Base-by-base conservation (phyloP, 768 basidiomycete genomes). In the Phaeotremella fagi region DNA sequence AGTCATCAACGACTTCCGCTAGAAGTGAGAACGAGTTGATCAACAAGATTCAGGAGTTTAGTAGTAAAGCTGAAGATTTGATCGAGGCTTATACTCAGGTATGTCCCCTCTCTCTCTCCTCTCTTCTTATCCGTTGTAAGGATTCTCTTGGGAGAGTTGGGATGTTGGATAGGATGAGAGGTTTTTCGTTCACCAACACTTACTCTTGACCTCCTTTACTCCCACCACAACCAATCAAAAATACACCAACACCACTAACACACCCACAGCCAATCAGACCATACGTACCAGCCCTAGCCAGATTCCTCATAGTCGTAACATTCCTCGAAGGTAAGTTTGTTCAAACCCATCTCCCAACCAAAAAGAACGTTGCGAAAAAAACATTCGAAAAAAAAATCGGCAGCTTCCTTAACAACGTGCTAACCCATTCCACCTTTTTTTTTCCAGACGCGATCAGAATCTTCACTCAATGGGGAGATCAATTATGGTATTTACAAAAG, bases 401-500 rank as follows among this genome's bases (percentile, higher is more conserved):
- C n/a, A n/a, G n/a, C n/a, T n/a, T n/a, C n/a, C n/a, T n/a, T n/a
- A n/a, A n/a, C n/a, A n/a, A n/a, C n/a, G n/a, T n/a, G n/a, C 31
- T 16, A 33, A 16, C 31, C 16, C 9, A 33, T 33, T 7, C 31
- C 9, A 16, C 31, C 16, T 33, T 7, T 33, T 33, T 7, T 7
- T 33, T 38, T 5, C 20, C 28, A 70, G 95, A 99, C 72, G 89
- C 95, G 7, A 75, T 94, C 68, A 80, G 95, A 60, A 98, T 98
- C 70, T 49, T 88, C 55, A 88, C 90, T 2, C 94, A 98, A 74
- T 98, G 91, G 90, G 74, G 82, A 44, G 95, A 99, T 78, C 95
- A 99, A 77, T 82, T 95, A 50, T 99, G 94, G 90, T 99, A 97
- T 76, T 79, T 99, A 67, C 89, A 97, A 75, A 85, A 84, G 94